Percentiles rank a stretch among this genome's conserved stretches.
Evolutionary conservation across 2,329 filamentous ascomycete genomes (phyloP).

Genomic region (Rutstroemia sydowiana): DNA sequence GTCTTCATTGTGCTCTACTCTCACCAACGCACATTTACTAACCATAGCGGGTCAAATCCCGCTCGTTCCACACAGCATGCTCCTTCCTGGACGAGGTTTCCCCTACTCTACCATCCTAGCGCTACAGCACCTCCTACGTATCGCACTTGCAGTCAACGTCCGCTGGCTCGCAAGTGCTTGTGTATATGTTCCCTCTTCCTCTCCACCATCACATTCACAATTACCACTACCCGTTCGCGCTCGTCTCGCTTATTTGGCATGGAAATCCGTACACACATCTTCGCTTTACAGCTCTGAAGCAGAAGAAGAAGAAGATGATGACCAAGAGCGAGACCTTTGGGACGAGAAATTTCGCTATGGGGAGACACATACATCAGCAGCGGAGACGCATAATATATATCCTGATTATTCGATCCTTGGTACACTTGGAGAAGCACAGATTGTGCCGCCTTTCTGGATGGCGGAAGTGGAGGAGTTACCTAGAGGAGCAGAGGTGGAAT

Average conservation of each 20-base stretch:
- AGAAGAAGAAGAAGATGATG: slow-evolving; percentile 41
- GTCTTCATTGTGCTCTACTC: slow-evolving; percentile 44
- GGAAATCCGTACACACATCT: slow-evolving; percentile 32
- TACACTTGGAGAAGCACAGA: neutral
- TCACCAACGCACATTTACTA: no score
- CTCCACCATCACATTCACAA: slow-evolving; percentile 25
- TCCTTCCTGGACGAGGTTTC: slow-evolving; percentile 35
- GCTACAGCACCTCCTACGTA: slow-evolving; percentile 83
- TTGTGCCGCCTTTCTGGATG: slow-evolving; percentile 59
- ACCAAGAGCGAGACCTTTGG: slow-evolving; percentile 57
- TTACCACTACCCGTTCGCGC: slow-evolving; percentile 33
- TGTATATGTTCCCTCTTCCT: slow-evolving; percentile 54
- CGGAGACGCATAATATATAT: neutral
- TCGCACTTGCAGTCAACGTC: slow-evolving; percentile 65
- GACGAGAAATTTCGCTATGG: slow-evolving; percentile 50
- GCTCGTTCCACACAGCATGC: slow-evolving; percentile 74
- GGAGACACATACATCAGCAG: neutral
- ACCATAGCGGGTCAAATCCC: slow-evolving; percentile 93
- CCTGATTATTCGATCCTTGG: neutral
- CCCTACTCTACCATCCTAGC: slow-evolving; percentile 43
- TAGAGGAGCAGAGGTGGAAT: slow-evolving; percentile 68
- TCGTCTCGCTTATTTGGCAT: slow-evolving; percentile 39
- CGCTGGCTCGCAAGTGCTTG: slow-evolving; percentile 69
- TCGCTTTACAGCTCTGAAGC: slow-evolving; percentile 16
- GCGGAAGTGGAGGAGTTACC: slow-evolving; percentile 74